Percentiles rank a stretch among this genome's conserved stretches.
phyloP scores from a whole-genome alignment of 2,329 filamentous ascomycete genomes.

The Diaporthe velutina region DNA sequence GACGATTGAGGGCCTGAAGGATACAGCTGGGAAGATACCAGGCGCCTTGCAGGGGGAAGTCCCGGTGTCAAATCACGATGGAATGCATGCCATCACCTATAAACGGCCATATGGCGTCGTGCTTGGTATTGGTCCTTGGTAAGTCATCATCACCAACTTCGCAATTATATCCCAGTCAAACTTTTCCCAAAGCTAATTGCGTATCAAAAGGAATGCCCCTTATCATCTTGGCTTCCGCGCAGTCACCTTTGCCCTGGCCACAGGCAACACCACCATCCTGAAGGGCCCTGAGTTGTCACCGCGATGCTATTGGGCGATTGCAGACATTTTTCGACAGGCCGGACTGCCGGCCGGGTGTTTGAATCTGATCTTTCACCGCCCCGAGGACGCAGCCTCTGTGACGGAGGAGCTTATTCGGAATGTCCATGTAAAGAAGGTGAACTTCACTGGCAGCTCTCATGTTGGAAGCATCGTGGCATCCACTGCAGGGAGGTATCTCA shows the following conservation, averaged over 20 bases:
- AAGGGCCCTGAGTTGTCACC: slow-evolving; percentile 52
- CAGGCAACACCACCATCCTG: slow-evolving; percentile 46
- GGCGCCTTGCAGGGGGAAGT: slow-evolving; percentile 53
- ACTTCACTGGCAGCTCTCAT: slow-evolving; percentile 58
- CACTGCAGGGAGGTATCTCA: slow-evolving; percentile 54
- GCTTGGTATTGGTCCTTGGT: slow-evolving; percentile 49
- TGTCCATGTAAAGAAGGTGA: slow-evolving; percentile 54
- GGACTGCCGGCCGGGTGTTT: slow-evolving; percentile 56
- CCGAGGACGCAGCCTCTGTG: slow-evolving; percentile 50
- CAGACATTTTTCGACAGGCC: slow-evolving; percentile 53
- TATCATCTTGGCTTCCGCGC: slow-evolving; percentile 44
- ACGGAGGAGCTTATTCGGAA: slow-evolving; percentile 53
- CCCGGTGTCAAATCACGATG: slow-evolving; percentile 48
- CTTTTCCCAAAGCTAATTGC: neutral
- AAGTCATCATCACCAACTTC: slow-evolving; percentile 1
- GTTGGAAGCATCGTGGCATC: slow-evolving; percentile 57
- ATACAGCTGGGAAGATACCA: slow-evolving; percentile 44
- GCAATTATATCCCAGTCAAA: too few relatives aligned
- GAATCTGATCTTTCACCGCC: slow-evolving; percentile 52
- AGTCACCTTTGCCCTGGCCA: slow-evolving; percentile 40
- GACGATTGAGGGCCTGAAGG: neutral
- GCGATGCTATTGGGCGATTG: slow-evolving; percentile 49
- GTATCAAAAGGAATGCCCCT: slow-evolving; percentile 44
- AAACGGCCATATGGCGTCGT: slow-evolving; percentile 48
- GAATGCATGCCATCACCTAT: slow-evolving; percentile 42